Evolutionary conservation across 2,329 filamentous ascomycete genomes (phyloP).

Genomic region (Ascochyta fabae): DNA sequence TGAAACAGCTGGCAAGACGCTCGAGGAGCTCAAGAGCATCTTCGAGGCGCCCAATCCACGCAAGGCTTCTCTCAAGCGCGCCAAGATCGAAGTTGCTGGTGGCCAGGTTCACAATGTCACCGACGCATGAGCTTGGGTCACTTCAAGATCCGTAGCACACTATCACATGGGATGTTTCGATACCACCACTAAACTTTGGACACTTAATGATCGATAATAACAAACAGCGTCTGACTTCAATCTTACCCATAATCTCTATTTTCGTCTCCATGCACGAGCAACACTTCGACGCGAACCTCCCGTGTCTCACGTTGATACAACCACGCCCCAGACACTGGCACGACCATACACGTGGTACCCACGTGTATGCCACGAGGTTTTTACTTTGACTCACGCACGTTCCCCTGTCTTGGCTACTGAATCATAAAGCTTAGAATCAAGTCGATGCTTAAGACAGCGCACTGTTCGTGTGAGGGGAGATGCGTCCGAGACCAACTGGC

Average conservation of each 20-base stretch:
- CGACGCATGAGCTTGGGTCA: background rate
- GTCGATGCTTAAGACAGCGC: background rate
- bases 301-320: conserved; percentile 4
- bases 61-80: conserved; percentile 31
- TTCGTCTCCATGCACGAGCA: background rate
- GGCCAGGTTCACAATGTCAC: conserved; percentile 34
- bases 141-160: background rate
- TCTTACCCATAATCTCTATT: background rate
- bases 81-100: conserved; percentile 34
- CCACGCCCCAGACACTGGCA: background rate
- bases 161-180: background rate
- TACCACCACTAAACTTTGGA: background rate
- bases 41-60: conserved; percentile 41
- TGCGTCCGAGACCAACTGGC: background rate
- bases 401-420: background rate
- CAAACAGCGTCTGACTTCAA: background rate
- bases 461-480: background rate
- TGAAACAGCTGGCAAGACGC: conserved; percentile 42
- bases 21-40: conserved; percentile 43
- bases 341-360: background rate
- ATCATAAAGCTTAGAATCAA: background rate
- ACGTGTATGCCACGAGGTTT: background rate
- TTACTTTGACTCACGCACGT: background rate
- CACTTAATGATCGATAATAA: background rate
- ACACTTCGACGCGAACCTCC: background rate